Conservation (phyloP, 257 asterid species). For the Capsicum chinense region DNA sequence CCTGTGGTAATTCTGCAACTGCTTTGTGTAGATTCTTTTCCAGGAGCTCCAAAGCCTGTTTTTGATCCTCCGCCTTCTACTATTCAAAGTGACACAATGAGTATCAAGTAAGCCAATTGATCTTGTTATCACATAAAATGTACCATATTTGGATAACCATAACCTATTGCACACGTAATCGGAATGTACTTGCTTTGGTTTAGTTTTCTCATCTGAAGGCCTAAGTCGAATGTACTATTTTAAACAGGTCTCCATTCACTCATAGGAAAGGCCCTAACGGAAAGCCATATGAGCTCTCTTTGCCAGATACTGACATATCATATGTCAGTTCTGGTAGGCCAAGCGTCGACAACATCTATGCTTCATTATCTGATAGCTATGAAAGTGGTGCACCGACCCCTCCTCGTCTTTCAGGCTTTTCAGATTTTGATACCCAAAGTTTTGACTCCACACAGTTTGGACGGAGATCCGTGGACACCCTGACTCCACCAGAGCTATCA, state of each 20-base stretch:
- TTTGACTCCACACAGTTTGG: conserved; percentile 55
- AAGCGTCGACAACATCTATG: conserved; percentile 63
- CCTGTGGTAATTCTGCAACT: not conserved
- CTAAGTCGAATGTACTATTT: conserved; percentile 31
- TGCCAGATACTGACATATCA: conserved; percentile 80
- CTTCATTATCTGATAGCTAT: conserved; percentile 54
- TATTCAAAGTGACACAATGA: conserved; percentile 19
- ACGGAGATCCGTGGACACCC: conserved; percentile 59
- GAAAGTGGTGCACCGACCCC: conserved; percentile 63
- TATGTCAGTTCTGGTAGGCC: conserved; percentile 75
- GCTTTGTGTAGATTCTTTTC: not conserved
- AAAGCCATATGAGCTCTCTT: conserved; percentile 65
- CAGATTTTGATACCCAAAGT: conserved; percentile 62
- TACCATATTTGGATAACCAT: not conserved
- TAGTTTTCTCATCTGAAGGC: not conserved
- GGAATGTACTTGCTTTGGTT: not conserved
- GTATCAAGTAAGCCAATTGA: conserved; percentile 25
- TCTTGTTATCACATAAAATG: not conserved
- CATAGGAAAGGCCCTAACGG: conserved; percentile 80
- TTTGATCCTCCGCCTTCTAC: conserved; percentile 26
- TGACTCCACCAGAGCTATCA: conserved; percentile 55
- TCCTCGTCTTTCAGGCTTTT: conserved; percentile 75
- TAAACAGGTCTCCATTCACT: conserved; percentile 81
- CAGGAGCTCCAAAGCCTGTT: not conserved
- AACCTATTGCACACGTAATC: not conserved